A percentile compares a stretch with the other conserved stretches of the same genome.
phyloP scores from a whole-genome alignment of 257 asterid species.

The Misopates orontium region DNA sequence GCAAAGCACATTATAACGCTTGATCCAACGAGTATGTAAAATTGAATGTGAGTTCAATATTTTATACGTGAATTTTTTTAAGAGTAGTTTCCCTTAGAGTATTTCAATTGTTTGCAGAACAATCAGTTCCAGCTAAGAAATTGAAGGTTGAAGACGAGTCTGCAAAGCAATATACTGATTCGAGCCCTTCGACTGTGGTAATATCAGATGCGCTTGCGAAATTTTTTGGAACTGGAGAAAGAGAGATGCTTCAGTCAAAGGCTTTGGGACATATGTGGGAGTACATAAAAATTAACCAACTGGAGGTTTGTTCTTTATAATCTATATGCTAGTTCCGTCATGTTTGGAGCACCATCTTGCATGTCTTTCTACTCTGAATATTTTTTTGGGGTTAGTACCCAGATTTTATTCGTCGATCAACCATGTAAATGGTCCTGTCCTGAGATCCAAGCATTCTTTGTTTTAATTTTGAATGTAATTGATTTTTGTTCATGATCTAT shows the following conservation, averaged over 20 bases:
- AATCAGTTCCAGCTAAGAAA: slow-evolving; percentile 53
- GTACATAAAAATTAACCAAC: slow-evolving; percentile 68
- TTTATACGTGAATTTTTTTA: too few relatives aligned
- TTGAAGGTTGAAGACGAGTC: slow-evolving; percentile 56
- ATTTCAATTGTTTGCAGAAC: slow-evolving; percentile 44
- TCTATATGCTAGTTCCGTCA: slow-evolving; percentile 8
- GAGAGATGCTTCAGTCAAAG: slow-evolving; percentile 72
- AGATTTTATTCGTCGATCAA: too few relatives aligned
- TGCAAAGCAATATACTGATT: slow-evolving; percentile 47
- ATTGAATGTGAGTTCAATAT: not conserved
- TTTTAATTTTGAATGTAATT: too few relatives aligned
- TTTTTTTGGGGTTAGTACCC: slow-evolving; percentile 11
- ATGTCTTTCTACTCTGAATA: not conserved
- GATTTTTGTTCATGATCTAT: too few relatives aligned
- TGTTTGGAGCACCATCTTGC: too few relatives aligned
- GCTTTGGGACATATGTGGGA: slow-evolving; percentile 76
- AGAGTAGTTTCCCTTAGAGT: not conserved
- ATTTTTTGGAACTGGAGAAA: slow-evolving; percentile 62
- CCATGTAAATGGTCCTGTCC: too few relatives aligned
- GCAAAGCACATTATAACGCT: slow-evolving; percentile 74
- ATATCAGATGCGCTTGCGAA: slow-evolving; percentile 73
- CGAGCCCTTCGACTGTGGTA: slow-evolving; percentile 49
- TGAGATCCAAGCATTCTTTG: too few relatives aligned
- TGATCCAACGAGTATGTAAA: slow-evolving; percentile 57
- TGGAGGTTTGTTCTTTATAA: slow-evolving; percentile 59